Evolutionary conservation across 2,329 filamentous ascomycete genomes (phyloP).

Genomic region (Exophiala lecanii-corni): DNA sequence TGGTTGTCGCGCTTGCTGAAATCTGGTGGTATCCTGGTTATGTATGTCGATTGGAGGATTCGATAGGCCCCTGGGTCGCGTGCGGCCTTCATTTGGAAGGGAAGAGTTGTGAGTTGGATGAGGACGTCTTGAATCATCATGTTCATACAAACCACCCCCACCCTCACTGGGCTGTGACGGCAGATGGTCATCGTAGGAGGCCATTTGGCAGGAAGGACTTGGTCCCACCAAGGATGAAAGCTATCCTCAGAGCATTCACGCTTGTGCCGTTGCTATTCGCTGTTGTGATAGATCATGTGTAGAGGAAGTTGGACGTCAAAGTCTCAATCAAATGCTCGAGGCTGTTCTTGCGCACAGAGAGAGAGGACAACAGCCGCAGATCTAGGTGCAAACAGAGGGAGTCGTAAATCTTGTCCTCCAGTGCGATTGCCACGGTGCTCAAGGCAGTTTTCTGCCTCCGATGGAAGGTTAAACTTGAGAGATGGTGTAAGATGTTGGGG

Average conservation of each 20-base stretch:
- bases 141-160: constrained; percentile 7
- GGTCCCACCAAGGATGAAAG: constrained; percentile 13
- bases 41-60: constrained; percentile 8
- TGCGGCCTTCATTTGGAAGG: constrained; percentile 5
- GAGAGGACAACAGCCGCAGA: too few relatives aligned
- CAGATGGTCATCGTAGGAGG: constrained; percentile 11
- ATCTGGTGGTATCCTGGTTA: constrained; percentile 14
- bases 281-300: constrained; percentile 4
- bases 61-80: constrained; percentile 9
- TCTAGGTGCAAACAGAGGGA: too few relatives aligned
- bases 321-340: too few relatives aligned
- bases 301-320: neutral
- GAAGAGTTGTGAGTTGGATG: constrained; percentile 13
- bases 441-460: too few relatives aligned
- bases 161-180: constrained; percentile 8
- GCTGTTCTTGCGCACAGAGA: too few relatives aligned
- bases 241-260: constrained; percentile 17
- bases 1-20: constrained; percentile 36
- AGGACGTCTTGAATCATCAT: constrained; percentile 11
- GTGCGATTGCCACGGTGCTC: too few relatives aligned
- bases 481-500: too few relatives aligned
- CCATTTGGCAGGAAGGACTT: constrained; percentile 12
- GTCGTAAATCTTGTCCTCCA: too few relatives aligned
- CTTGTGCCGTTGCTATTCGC: neutral
- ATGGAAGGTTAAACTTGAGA: too few relatives aligned